These are phyloP conservation scores for Colletotrichum nymphaeae DNA, from an alignment of 2,329 filamentous ascomycete genomes.

Conservation along the genomic window DNA sequence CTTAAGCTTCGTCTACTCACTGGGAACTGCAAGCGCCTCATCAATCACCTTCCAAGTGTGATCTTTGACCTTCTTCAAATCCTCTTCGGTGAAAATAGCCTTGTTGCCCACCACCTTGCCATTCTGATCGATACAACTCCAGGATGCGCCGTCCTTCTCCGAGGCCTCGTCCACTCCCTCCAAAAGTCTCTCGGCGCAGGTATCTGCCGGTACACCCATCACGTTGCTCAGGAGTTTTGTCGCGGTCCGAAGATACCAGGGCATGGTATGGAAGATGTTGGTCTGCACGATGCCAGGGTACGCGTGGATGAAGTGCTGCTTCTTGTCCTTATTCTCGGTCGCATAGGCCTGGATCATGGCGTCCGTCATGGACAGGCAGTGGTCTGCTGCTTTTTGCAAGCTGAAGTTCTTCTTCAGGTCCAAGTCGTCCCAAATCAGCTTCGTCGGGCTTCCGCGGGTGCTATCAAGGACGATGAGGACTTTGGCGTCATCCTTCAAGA, in stretches of 20 bases:
- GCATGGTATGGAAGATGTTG: slow-evolving; percentile 42
- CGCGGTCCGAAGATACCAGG: slow-evolving; percentile 42
- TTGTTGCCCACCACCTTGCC: slow-evolving; percentile 42
- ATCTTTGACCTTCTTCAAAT: slow-evolving; percentile 42
- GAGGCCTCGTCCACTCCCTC: slow-evolving; percentile 36
- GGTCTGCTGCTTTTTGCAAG: slow-evolving; percentile 46
- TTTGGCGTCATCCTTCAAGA: slow-evolving; percentile 48
- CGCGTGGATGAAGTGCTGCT: slow-evolving; percentile 51
- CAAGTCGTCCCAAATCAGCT: slow-evolving; percentile 52
- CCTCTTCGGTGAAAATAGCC: slow-evolving; percentile 41
- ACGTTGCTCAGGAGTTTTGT: slow-evolving; percentile 34
- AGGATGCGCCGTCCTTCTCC: slow-evolving; percentile 39
- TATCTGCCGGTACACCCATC: slow-evolving; percentile 40
- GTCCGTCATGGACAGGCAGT: slow-evolving; percentile 53
- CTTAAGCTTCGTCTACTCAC: background rate
- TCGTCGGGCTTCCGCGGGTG: slow-evolving; percentile 43
- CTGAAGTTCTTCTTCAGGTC: slow-evolving; percentile 50
- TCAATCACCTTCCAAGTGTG: slow-evolving; percentile 48
- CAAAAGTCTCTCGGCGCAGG: slow-evolving; percentile 43
- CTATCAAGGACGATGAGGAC: slow-evolving; percentile 53
- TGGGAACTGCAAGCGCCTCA: background rate
- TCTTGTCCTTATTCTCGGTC: slow-evolving; percentile 39
- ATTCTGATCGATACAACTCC: slow-evolving; percentile 44
- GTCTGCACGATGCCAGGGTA: slow-evolving; percentile 53
- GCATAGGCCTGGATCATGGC: slow-evolving; percentile 50